Conservation (phyloP, 108 stramenopile species). For the Conticribra guillardii region DNA sequence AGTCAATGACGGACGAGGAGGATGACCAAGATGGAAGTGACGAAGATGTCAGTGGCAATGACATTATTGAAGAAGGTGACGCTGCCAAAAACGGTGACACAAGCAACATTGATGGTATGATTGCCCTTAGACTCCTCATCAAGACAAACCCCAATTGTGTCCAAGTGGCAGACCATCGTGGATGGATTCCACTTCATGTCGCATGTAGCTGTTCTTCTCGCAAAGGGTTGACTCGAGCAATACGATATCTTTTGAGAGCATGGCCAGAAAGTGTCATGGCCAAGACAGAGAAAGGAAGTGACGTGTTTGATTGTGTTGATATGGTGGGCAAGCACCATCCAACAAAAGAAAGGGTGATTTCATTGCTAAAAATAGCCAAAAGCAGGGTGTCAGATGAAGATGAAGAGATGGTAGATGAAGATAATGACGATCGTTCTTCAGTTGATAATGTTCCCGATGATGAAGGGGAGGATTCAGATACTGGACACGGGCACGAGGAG, state of each 20-base stretch:
- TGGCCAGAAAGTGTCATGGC: conserved; percentile 36
- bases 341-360: not conserved
- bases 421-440: not conserved
- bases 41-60: not conserved
- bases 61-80: conserved; percentile 1
- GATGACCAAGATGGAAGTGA: not conserved
- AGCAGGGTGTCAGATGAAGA: not conserved
- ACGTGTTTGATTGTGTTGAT: conserved; percentile 38
- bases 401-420: not conserved
- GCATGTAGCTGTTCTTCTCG: conserved; percentile 42
- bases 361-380: not conserved
- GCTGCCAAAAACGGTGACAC: not conserved
- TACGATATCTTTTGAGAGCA: conserved; percentile 20
- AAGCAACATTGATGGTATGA: conserved; percentile 25
- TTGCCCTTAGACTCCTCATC: conserved; percentile 21
- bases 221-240: conserved; percentile 34
- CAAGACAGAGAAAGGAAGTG: conserved; percentile 36
- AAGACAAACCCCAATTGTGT: conserved; percentile 31
- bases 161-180: conserved; percentile 38
- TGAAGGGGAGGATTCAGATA: too few relatives aligned
- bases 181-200: conserved; percentile 48
- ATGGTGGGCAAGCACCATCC: not conserved
- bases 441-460: not conserved
- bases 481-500: too few relatives aligned
- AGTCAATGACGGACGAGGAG: not conserved